Percentiles rank a stretch among this genome's conserved stretches.
These are phyloP conservation scores for Polytrichum commune DNA, from an alignment of 225 moss, liverwort and hornwort species.

Conservation along the genomic window DNA sequence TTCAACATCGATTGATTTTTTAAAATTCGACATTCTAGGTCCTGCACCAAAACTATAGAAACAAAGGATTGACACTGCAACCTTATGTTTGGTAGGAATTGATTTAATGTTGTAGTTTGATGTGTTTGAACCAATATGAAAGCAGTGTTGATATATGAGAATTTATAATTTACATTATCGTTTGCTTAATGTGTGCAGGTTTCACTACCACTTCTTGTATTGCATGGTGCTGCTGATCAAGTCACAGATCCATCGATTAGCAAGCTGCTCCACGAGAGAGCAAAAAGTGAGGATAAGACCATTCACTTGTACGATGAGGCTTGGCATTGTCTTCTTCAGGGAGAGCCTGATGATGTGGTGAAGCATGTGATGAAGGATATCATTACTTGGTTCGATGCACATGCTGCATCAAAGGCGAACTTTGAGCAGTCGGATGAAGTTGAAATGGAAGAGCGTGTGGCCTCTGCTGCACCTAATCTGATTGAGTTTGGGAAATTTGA, in stretches of 20 bases:
- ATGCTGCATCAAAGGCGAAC: slow-evolving; percentile 22
- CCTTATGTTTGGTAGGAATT: too few relatives aligned
- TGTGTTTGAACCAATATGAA: too few relatives aligned
- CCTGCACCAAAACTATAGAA: too few relatives aligned
- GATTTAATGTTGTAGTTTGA: too few relatives aligned
- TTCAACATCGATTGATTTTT: too few relatives aligned
- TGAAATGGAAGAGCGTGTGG: slow-evolving; percentile 21
- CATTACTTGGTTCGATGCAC: slow-evolving; percentile 73
- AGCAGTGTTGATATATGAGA: too few relatives aligned
- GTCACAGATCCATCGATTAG: slow-evolving; percentile 92
- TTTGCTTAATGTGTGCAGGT: slow-evolving; percentile 37
- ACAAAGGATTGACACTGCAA: too few relatives aligned
- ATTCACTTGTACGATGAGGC: slow-evolving; percentile 64
- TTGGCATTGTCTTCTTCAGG: slow-evolving; percentile 93
- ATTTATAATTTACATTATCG: too few relatives aligned
- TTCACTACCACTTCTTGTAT: slow-evolving; percentile 76
- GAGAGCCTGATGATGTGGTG: slow-evolving; percentile 77
- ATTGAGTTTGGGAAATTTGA: slow-evolving; percentile 43
- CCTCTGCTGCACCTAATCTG: slow-evolving; percentile 35
- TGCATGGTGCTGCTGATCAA: slow-evolving; percentile 86
- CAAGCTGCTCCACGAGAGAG: slow-evolving; percentile 55
- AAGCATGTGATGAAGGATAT: slow-evolving; percentile 68
- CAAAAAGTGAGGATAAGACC: slow-evolving; percentile 66
- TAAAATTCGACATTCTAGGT: too few relatives aligned
- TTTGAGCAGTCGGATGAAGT: slow-evolving; percentile 23